Conservation (phyloP, 805 yeast genomes). For the Saturnispora halmiae region DNA sequence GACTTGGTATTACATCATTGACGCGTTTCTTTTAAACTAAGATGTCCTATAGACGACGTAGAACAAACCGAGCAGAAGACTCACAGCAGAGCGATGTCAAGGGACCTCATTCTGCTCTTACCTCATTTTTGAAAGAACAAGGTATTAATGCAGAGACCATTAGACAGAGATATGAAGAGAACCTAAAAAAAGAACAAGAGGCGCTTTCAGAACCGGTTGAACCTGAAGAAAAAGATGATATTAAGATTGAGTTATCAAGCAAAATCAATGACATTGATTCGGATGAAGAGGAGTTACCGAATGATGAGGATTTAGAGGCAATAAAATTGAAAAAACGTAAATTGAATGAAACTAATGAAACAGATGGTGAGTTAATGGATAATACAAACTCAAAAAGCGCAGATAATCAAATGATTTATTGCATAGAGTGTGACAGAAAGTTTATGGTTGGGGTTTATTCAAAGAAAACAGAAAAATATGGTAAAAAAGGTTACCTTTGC, state of each 20-base stretch:
- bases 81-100: constrained; percentile 19
- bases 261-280: constrained; percentile 13
- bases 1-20: no score
- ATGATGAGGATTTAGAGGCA: constrained; percentile 23
- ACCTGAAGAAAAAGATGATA: constrained; percentile 16
- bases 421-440: constrained; percentile 52
- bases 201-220: neutral
- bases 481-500: constrained; percentile 57
- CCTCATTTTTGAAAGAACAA: constrained; percentile 79
- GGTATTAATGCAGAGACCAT: constrained; percentile 82
- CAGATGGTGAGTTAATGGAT: no score
- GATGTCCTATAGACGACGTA: constrained; percentile 22
- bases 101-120: constrained; percentile 81
- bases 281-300: constrained; percentile 13
- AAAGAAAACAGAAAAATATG: constrained; percentile 36
- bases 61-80: constrained; percentile 1
- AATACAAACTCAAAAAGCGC: constrained; percentile 20
- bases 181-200: constrained; percentile 29
- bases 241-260: constrained; percentile 4
- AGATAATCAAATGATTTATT: constrained; percentile 29
- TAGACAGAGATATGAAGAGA: constrained; percentile 34
- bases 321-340: constrained; percentile 21
- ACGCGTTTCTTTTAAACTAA: no score
- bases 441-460: constrained; percentile 64
- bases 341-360: constrained; percentile 14